Conservation (phyloP, 2,329 filamentous ascomycete species). For the Claviceps arundinis region DNA sequence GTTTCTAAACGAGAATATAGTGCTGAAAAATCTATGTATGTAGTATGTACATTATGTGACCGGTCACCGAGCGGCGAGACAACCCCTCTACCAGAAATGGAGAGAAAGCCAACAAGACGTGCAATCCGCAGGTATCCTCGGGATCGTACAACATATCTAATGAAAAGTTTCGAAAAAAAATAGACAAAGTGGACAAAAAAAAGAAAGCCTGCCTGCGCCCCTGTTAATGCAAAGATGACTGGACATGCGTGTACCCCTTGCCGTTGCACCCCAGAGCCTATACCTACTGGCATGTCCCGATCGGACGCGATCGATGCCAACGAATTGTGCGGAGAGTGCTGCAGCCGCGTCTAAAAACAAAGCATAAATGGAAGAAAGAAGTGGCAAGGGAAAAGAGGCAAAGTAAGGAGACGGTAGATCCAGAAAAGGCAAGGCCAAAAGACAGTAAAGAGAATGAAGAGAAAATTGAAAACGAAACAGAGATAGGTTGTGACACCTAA, state of each 20-base stretch:
- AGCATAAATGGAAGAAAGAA: neutral
- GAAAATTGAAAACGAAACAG: neutral
- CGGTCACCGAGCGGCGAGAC: no score
- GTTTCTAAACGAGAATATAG: no score
- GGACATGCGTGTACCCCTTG: neutral
- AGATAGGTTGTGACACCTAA: no score
- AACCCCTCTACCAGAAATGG: no score
- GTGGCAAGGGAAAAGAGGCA: neutral
- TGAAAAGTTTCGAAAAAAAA: neutral
- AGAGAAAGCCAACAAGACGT: no score
- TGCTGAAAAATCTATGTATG: no score
- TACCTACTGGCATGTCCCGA: neutral
- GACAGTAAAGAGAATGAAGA: neutral
- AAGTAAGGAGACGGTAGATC: neutral
- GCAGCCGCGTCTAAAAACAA: neutral
- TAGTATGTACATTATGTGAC: no score
- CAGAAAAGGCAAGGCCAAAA: neutral
- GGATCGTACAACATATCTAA: no score
- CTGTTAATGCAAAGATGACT: neutral
- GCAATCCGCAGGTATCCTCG: no score
- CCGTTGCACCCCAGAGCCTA: neutral
- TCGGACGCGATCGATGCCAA: neutral
- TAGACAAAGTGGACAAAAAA: neutral
- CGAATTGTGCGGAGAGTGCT: no score
- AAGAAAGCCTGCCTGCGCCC: constrained; percentile 1